Percentiles rank a stretch among this genome's conserved stretches.
These are phyloP conservation scores for Salix udensis DNA, from an alignment of 345 rosid species.

Conservation along the genomic window DNA sequence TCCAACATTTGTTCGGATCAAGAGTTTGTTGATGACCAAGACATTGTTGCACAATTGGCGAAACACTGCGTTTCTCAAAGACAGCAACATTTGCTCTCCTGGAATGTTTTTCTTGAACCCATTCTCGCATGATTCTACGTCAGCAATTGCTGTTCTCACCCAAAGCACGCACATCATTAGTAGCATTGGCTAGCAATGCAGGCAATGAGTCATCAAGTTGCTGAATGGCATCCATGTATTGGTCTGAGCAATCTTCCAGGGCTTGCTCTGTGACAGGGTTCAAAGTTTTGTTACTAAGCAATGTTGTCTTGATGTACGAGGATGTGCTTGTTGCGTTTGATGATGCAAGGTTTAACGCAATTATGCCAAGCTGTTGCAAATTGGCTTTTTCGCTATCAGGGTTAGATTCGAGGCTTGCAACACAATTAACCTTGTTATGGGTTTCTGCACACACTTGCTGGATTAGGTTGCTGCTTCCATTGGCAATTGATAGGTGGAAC, in stretches of 20 bases:
- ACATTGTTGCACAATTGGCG: slow-evolving; percentile 43
- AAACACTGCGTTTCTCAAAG: slow-evolving; percentile 38
- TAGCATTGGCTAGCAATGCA: slow-evolving; percentile 38
- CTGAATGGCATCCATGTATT: slow-evolving; percentile 46
- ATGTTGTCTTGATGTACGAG: slow-evolving; percentile 24
- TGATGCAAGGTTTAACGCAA: slow-evolving; percentile 42
- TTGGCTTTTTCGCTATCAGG: slow-evolving; percentile 38
- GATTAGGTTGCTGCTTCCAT: slow-evolving; percentile 5
- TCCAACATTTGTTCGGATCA: not conserved
- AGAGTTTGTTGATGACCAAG: slow-evolving; percentile 14
- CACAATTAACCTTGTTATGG: slow-evolving; percentile 42
- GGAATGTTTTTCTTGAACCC: slow-evolving; percentile 18
- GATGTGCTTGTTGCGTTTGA: slow-evolving; percentile 42
- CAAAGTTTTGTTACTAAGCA: slow-evolving; percentile 16
- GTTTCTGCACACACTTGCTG: slow-evolving; percentile 34
- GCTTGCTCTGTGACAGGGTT: slow-evolving; percentile 52
- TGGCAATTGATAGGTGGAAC: not conserved
- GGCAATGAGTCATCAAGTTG: slow-evolving; percentile 62
- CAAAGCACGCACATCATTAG: slow-evolving; percentile 34
- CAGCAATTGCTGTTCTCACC: slow-evolving; percentile 46
- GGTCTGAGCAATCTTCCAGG: slow-evolving; percentile 53
- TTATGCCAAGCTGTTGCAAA: slow-evolving; percentile 41
- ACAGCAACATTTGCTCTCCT: slow-evolving; percentile 15
- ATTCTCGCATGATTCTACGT: slow-evolving; percentile 37
- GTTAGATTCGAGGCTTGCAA: slow-evolving; percentile 38